A percentile compares a stretch with the other conserved stretches of the same genome.
Conservation (phyloP, 371 early-diverging fungal species). For the Syncephalis plumigaleata region DNA sequence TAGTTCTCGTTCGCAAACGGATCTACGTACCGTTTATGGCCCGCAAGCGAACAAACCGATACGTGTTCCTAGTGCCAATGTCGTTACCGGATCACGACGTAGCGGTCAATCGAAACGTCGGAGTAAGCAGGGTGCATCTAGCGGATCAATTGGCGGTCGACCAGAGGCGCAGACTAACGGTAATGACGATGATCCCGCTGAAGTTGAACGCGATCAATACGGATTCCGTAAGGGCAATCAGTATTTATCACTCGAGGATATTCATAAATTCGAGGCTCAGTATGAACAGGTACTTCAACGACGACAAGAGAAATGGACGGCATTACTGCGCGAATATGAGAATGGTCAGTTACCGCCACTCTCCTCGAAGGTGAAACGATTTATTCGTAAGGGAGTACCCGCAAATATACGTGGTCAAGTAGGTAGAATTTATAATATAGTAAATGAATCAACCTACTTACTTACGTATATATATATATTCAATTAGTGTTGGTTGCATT, state of each 20-base stretch:
- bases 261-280: constrained; percentile 28
- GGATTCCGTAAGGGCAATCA: constrained; percentile 42
- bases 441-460: no score
- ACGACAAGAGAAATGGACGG: constrained; percentile 36
- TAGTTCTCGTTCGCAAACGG: no score
- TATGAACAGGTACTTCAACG: constrained; percentile 38
- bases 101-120: no score
- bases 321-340: constrained; percentile 24
- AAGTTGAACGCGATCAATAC: constrained; percentile 34
- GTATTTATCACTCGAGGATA: constrained; percentile 35
- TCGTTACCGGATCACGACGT: no score
- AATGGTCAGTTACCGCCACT: constrained; percentile 28
- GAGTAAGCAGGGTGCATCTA: no score
- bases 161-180: no score
- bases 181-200: no score
- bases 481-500: constrained; percentile 55
- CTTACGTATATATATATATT: background rate
- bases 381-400: constrained; percentile 72
- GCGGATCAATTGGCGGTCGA: no score
- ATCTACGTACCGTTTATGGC: no score
- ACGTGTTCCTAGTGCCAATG: no score
- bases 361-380: constrained; percentile 39
- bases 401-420: constrained; percentile 49
- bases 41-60: no score
- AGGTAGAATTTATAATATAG: constrained; percentile 5